Conservation (phyloP, 306 rosid species). For the Hippophae tibetana region DNA sequence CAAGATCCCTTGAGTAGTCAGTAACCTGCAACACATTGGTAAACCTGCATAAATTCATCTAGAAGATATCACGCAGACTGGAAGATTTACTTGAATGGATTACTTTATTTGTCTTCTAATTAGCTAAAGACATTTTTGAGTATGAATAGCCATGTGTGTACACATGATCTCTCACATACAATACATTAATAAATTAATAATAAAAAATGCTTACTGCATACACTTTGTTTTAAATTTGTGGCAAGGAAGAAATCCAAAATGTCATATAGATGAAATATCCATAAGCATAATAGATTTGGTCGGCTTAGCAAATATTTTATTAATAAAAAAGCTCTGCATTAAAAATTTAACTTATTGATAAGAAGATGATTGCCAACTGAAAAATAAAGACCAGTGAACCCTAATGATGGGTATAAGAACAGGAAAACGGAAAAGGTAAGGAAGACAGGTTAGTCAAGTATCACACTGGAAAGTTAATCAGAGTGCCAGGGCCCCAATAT, state of each 20-base stretch:
- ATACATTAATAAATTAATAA: neutral
- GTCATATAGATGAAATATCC: neutral
- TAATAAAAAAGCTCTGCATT: neutral
- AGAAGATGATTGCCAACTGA: neutral
- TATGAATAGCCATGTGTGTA: neutral
- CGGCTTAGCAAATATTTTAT: neutral
- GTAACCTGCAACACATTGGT: constrained; percentile 55
- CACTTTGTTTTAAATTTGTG: neutral
- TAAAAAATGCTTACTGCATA: neutral
- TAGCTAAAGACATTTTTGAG: no score
- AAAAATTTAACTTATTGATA: neutral
- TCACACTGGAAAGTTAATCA: constrained; percentile 92
- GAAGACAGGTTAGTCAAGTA: constrained; percentile 6
- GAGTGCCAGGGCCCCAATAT: constrained; percentile 99
- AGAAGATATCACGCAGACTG: neutral
- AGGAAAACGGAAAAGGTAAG: neutral
- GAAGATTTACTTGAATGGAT: neutral
- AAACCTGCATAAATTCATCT: constrained; percentile 2
- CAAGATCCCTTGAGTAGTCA: constrained; percentile 94
- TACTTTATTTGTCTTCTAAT: no score
- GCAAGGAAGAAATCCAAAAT: constrained; percentile 5
- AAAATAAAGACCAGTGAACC: neutral
- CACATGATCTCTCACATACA: neutral
- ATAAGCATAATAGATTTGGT: neutral
- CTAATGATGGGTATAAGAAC: neutral